Conservation (phyloP, 2,329 filamentous ascomycete species). For the Aspergillus clavatus region DNA sequence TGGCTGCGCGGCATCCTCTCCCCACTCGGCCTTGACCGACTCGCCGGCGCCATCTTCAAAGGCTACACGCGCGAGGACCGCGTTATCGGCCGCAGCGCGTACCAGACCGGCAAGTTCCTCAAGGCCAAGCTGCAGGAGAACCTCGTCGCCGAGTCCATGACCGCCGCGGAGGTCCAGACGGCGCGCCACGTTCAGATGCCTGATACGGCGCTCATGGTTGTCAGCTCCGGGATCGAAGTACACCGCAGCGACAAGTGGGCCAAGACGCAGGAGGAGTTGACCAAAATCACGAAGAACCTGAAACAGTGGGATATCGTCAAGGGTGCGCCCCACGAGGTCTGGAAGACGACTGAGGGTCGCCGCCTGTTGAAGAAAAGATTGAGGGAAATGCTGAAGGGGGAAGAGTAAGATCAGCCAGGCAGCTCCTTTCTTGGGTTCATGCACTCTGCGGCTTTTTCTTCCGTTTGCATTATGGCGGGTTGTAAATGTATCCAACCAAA, state of each 20-base stretch:
- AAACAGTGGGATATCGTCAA: slow-evolving; percentile 81
- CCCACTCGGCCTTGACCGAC: slow-evolving; percentile 76
- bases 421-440: too few species aligned
- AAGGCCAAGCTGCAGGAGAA: slow-evolving; percentile 92
- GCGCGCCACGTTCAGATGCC: slow-evolving; percentile 73
- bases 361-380: slow-evolving; percentile 74
- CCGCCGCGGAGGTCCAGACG: slow-evolving; percentile 73
- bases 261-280: slow-evolving; percentile 77
- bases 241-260: slow-evolving; percentile 68
- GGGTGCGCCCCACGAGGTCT: slow-evolving; percentile 79
- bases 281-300: slow-evolving; percentile 71
- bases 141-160: slow-evolving; percentile 77
- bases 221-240: slow-evolving; percentile 74
- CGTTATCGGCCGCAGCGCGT: slow-evolving; percentile 72
- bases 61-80: slow-evolving; percentile 78
- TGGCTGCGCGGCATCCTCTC: slow-evolving; percentile 84
- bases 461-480: too few species aligned
- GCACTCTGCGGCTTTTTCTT: too few species aligned
- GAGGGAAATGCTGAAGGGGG: slow-evolving; percentile 55
- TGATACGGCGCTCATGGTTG: slow-evolving; percentile 70
- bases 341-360: slow-evolving; percentile 69
- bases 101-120: slow-evolving; percentile 76
- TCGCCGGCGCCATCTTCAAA: slow-evolving; percentile 74
- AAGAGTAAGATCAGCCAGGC: slow-evolving; percentile 3
- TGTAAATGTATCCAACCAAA: neutral